Base-by-base conservation (phyloP, 441 rosid genomes). In the Adansonia gregorii region DNA sequence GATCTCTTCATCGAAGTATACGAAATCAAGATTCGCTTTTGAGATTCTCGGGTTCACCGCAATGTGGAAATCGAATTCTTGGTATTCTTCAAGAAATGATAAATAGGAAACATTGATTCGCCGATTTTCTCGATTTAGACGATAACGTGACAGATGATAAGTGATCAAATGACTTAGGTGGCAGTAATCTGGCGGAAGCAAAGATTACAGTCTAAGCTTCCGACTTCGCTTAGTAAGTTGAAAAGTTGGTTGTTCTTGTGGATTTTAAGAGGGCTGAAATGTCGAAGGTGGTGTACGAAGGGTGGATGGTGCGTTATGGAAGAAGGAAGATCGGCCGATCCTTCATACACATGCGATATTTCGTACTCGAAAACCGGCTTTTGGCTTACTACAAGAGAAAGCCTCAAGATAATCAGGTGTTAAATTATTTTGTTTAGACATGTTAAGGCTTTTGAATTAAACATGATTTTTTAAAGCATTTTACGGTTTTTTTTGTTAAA, bases 241-340 rank as follows among this genome's bases (percentile, higher is more conserved):
- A 73, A 63, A 79, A 48, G 51, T 31, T 19, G 27, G 0, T 75
- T 72, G 27, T 20, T 35, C n/a, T 73, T 71, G 56, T 76, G 64
- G 71, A 72, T 27, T 76, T 71, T 12, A 75, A 65, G 54, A 67
- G 60, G 67, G 71, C 15, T 56, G 73, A 67, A 78, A 93, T 91
- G 97, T 89, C 99, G 19, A 96, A 94, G 83, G 89, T 90, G 17
- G 93, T 92, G 63, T 96, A 94, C 72, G 98, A 96, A 81, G 99
- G 99, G 77, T 96, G 98, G 99, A 96, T 94, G 99, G 99, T 96
- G 82, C 87, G 99, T 73, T 92, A 94, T 67, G 99, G 99, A 76
- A 87, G 99, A 72, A 89, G 98, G 82, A 96, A 91, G 92, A 96
- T 96, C 87, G 99, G 99, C 15, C 78, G 97, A 86, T 94, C 99